phyloP scores from a whole-genome alignment of 139 green algal genomes.

The Micractinium conductrix region DNA sequence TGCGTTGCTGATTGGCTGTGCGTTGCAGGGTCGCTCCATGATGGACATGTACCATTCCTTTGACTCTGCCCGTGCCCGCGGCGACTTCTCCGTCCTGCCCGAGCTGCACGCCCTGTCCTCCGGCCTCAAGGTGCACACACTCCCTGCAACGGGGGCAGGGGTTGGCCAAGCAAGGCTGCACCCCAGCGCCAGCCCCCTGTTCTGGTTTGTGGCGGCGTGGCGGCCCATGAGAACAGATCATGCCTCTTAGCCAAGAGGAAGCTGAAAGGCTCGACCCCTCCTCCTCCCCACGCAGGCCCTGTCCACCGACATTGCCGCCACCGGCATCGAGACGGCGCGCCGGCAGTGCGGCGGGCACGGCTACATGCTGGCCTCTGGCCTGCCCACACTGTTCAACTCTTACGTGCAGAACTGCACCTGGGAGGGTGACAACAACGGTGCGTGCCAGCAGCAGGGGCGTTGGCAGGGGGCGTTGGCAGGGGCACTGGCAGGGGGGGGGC shows the following conservation, averaged over 20 bases:
- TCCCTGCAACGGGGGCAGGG: no score
- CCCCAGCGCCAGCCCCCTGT: no score
- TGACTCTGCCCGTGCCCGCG: slow-evolving; percentile 68
- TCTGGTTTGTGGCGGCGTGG: no score
- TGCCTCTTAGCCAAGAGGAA: no score
- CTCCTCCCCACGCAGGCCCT: no score
- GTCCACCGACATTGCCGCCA: slow-evolving; percentile 68
- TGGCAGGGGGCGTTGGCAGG: no score
- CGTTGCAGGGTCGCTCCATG: slow-evolving; percentile 51
- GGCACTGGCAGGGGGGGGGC: no score
- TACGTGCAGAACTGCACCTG: slow-evolving; percentile 94
- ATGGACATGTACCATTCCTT: slow-evolving; percentile 79
- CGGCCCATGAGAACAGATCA: no score
- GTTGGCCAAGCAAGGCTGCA: no score
- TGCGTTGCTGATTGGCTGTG: background rate
- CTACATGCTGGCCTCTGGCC: slow-evolving; percentile 82
- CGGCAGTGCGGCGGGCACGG: slow-evolving; percentile 92
- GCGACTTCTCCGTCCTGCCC: slow-evolving; percentile 85
- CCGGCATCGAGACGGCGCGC: slow-evolving; percentile 84
- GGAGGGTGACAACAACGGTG: slow-evolving; percentile 93
- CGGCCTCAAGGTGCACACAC: slow-evolving; percentile 93
- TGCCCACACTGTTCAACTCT: slow-evolving; percentile 79
- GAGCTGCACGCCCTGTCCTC: slow-evolving; percentile 90
- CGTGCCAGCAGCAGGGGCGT: background rate
- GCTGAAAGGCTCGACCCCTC: no score